Percentiles rank a stretch among this genome's conserved stretches.
Conservation (phyloP, 257 asterid species). For the Oldenlandia corymbosa region DNA sequence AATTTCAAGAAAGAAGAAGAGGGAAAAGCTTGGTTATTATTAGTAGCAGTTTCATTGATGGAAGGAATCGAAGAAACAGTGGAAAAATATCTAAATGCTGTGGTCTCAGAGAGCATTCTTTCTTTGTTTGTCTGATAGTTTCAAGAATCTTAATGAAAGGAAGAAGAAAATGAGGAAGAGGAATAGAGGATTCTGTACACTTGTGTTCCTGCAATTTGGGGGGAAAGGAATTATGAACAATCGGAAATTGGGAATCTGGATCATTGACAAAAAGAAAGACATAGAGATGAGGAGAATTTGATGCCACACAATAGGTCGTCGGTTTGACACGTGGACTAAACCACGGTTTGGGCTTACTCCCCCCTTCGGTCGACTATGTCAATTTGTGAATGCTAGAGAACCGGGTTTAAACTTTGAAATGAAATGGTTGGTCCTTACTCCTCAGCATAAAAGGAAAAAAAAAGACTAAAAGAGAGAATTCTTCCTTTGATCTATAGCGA, state of each 20-base stretch:
- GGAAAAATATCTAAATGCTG: slow-evolving; percentile 45
- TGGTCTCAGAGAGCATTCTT: slow-evolving; percentile 44
- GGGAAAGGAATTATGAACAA: background rate
- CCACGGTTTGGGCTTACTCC: slow-evolving; percentile 18
- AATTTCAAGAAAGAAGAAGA: slow-evolving; percentile 3
- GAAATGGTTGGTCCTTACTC: slow-evolving; percentile 27
- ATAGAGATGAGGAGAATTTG: slow-evolving; percentile 14
- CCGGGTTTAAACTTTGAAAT: too few relatives aligned
- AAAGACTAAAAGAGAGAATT: background rate
- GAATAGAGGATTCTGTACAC: slow-evolving; percentile 20
- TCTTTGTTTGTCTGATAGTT: background rate
- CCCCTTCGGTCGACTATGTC: background rate
- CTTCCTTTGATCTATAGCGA: too few relatives aligned
- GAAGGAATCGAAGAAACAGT: slow-evolving; percentile 36
- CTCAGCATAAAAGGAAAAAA: too few relatives aligned
- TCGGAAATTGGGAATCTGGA: slow-evolving; percentile 12
- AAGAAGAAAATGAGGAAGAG: slow-evolving; percentile 8
- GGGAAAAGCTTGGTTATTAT: slow-evolving; percentile 26
- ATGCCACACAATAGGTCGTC: slow-evolving; percentile 33
- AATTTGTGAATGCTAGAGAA: slow-evolving; percentile 8
- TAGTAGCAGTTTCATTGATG: slow-evolving; percentile 31
- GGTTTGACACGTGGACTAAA: slow-evolving; percentile 29
- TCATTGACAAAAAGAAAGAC: background rate
- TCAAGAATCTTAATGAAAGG: background rate
- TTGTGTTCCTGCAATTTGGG: too few relatives aligned